Percentiles rank a stretch among this genome's conserved stretches.
These are phyloP conservation scores for Colletotrichum chlorophyti DNA, from an alignment of 2,329 filamentous ascomycete species.

Conservation along the genomic window DNA sequence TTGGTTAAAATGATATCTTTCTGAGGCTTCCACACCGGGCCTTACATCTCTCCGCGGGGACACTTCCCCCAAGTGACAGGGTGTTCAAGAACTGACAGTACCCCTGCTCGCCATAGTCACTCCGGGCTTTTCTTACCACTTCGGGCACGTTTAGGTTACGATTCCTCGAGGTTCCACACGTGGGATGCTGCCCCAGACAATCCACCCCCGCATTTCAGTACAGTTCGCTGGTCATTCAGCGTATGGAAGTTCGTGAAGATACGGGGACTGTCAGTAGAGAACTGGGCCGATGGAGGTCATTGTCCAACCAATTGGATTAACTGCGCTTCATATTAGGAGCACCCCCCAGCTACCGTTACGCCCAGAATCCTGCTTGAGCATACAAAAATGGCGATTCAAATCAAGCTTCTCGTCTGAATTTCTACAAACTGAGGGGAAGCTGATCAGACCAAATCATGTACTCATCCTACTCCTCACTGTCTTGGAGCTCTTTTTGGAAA, in stretches of 20 bases:
- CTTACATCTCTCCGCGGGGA: too few relatives aligned
- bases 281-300: not conserved
- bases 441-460: not conserved
- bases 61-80: too few relatives aligned
- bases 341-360: not conserved
- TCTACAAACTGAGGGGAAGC: not conserved
- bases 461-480: not conserved
- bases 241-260: not conserved
- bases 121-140: constrained; percentile 9
- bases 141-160: not conserved
- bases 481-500: too few relatives aligned
- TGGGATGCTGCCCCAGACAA: constrained; percentile 22
- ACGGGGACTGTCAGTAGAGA: not conserved
- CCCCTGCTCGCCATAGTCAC: too few relatives aligned
- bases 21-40: too few relatives aligned
- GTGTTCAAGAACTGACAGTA: too few relatives aligned
- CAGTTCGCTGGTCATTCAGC: not conserved
- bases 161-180: not conserved
- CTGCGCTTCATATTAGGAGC: not conserved
- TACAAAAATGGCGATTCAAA: not conserved
- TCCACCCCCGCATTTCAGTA: constrained; percentile 12
- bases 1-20: too few relatives aligned
- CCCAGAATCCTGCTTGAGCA: not conserved
- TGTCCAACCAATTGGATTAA: not conserved
- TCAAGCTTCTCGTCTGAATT: not conserved